Base-by-base conservation (phyloP, 192 early-diverging fungal genomes). In the Coemansia sp. region DNA sequence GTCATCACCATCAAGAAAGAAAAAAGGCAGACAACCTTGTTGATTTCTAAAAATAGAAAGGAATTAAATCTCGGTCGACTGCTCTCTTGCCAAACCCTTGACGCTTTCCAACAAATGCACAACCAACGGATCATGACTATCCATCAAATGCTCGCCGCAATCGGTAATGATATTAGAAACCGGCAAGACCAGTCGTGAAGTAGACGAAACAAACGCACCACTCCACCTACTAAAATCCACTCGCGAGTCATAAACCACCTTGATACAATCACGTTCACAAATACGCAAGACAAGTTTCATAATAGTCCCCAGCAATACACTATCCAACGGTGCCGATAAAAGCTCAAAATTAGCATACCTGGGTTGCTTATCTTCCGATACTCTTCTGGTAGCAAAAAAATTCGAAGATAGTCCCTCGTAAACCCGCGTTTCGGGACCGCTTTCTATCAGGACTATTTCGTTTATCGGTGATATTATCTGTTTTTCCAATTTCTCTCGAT, bases 371-470 rank as follows among this genome's bases (percentile, higher is more conserved):
- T 32, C 62, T 6, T 12, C 28, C 1, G 40, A 32, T 16, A 54
- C 28, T 3, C 60, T 55, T 25, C 72, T 51, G 6, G 68, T 69
- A 14, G 67, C 75, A 66, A 83, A 83, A 33, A 77, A 77, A 32
- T 83, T 83, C 2, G 75, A 77, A 58, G 80, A 83, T 17, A 74
- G 61, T 11, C 80, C 80, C 56, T 83, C 80, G 60, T 75, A 83
- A 48, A 76, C 71, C 56, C 61, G 56, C 7, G 16, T 18, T 3
- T 10, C 57, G 29, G 34, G 28, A 5, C 29, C 63, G 5, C 18
- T 31, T 33, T 31, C 29, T n/a, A 5, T 60, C 66, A 83, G 60
- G 1, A 83, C 75, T 17, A 77, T 69, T 29, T 83, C 75, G 51
- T 77, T 67, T 33, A 74, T 49, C 7, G 71, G 71, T 56, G 75